phyloP scores from a whole-genome alignment of 2,329 filamentous ascomycete species.

The Coleophoma cylindrospora region DNA sequence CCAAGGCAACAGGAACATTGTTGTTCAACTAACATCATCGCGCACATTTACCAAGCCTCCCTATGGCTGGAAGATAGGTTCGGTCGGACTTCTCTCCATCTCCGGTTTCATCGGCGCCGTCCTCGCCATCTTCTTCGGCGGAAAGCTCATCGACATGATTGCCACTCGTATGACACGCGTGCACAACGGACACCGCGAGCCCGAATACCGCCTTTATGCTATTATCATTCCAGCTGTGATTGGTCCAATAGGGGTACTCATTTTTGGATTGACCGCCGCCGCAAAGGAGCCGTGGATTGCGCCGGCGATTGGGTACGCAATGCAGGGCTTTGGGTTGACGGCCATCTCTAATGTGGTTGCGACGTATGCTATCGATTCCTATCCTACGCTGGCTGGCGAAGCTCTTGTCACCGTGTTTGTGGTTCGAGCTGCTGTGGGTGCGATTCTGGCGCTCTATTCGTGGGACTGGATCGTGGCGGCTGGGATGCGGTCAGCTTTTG shows the following conservation, averaged over 20 bases:
- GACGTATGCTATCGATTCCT: conserved; percentile 15
- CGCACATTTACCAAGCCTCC: conserved; percentile 6
- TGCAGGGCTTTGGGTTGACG: conserved; percentile 1
- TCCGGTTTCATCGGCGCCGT: conserved; percentile 9
- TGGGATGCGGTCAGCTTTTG: not conserved
- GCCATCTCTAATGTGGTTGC: not conserved
- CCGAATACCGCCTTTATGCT: conserved; percentile 2
- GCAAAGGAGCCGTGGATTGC: not conserved
- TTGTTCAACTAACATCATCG: conserved; percentile 9
- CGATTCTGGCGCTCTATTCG: not conserved
- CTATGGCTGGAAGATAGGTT: conserved; percentile 5
- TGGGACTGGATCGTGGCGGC: not conserved
- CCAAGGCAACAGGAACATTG: conserved; percentile 6
- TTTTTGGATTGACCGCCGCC: conserved; percentile 1
- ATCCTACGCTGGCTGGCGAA: not conserved
- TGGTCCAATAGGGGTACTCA: conserved; percentile 1
- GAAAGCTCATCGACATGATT: conserved; percentile 23
- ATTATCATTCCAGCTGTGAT: conserved; percentile 1
- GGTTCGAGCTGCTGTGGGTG: not conserved
- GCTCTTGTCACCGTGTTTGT: not conserved
- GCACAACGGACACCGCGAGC: not conserved
- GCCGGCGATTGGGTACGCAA: not conserved
- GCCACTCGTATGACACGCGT: conserved; percentile 11
- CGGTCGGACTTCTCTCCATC: conserved; percentile 7
- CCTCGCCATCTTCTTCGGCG: conserved; percentile 15